phyloP scores from a whole-genome alignment of 2,329 filamentous ascomycete species.

The Chaetomiaceae sp. region DNA sequence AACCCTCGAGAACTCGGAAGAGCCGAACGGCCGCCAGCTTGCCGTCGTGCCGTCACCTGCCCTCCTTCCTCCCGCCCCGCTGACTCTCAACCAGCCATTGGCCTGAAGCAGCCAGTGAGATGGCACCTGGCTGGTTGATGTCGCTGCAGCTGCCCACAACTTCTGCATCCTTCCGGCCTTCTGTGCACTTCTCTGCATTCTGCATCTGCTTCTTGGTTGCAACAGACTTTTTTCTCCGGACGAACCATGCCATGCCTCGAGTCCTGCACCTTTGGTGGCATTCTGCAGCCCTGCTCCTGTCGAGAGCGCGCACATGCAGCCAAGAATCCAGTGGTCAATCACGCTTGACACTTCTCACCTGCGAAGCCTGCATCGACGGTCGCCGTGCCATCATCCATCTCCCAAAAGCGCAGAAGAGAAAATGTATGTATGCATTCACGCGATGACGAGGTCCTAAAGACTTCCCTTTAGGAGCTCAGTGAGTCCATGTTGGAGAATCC shows the following conservation, averaged over 20 bases:
- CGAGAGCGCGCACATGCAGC: neutral
- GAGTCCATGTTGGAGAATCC: neutral
- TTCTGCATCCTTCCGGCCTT: no score
- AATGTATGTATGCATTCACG: neutral
- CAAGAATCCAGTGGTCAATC: conserved; percentile 10
- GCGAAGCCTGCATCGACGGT: neutral
- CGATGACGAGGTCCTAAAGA: no score
- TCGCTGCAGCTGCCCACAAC: conserved; percentile 6
- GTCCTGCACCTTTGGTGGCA: neutral
- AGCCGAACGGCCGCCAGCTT: neutral
- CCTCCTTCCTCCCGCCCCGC: neutral
- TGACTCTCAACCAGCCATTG: neutral
- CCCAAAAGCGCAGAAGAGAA: neutral
- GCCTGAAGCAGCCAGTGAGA: conserved; percentile 1
- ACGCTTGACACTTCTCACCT: neutral
- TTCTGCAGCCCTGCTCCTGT: conserved; percentile 6
- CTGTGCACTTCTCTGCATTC: neutral
- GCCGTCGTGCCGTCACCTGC: conserved; percentile 1
- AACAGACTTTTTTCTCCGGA: neutral
- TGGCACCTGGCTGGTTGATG: neutral
- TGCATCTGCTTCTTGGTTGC: neutral
- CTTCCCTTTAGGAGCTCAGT: neutral
- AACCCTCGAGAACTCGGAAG: no score
- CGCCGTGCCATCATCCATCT: conserved; percentile 4
- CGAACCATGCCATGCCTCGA: neutral